Conservation (phyloP, 2,329 filamentous ascomycete genomes). For the Diaporthe amygdali region DNA sequence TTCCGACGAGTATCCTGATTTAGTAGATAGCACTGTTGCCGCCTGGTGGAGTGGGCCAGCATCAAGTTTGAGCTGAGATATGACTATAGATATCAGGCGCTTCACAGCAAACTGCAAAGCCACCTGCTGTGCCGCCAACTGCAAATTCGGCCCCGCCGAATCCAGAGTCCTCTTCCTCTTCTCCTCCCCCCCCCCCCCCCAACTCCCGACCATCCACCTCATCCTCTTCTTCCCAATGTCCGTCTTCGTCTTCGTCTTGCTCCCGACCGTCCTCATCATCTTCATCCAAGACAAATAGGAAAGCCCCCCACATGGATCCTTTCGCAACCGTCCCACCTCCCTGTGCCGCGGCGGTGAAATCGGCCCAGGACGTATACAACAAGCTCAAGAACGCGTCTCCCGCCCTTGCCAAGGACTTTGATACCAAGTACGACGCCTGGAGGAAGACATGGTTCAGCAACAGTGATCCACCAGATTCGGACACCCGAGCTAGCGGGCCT, state of each 20-base stretch:
- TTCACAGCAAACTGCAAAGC: too few species aligned
- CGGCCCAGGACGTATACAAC: background rate
- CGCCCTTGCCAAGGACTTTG: background rate
- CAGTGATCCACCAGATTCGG: background rate
- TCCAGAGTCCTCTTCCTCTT: too few species aligned
- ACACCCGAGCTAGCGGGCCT: background rate
- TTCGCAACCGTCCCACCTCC: background rate
- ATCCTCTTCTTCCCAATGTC: too few species aligned
- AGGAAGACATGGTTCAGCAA: background rate
- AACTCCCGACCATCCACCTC: too few species aligned
- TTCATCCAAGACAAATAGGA: background rate
- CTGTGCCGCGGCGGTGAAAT: background rate
- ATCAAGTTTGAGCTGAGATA: background rate
- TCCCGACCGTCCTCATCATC: background rate
- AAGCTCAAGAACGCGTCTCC: background rate
- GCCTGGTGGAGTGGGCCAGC: background rate
- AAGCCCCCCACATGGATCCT: background rate
- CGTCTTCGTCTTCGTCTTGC: too few species aligned
- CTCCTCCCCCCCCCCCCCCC: too few species aligned
- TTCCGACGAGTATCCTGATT: background rate
- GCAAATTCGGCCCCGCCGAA: too few species aligned
- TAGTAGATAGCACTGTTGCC: background rate
- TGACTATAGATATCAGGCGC: too few species aligned
- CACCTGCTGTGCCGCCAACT: too few species aligned
- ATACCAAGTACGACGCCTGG: background rate